A percentile compares a stretch with the other conserved stretches of the same genome.
Conservation (phyloP, 73 alveolate genomes). For the Breviolum minutum region DNA sequence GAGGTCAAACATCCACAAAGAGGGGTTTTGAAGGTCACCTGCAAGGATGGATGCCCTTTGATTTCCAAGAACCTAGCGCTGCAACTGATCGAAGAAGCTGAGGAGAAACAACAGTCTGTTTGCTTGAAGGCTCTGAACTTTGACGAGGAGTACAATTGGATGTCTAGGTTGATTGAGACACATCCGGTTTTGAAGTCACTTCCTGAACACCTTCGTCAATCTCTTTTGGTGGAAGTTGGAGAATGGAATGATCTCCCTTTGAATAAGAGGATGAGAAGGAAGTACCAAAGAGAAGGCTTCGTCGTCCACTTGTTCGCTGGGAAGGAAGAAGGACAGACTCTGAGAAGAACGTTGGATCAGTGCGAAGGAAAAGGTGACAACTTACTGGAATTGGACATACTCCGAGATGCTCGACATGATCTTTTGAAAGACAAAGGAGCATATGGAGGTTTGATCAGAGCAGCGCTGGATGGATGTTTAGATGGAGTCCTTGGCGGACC, state of each 20-base stretch:
- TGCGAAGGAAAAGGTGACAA: neutral
- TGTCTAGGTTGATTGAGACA: neutral
- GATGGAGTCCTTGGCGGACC: neutral
- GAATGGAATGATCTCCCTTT: neutral
- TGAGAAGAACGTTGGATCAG: neutral
- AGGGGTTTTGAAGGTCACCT: too few species aligned
- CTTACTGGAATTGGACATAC: neutral
- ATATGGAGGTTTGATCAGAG: neutral
- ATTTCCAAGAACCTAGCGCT: too few species aligned
- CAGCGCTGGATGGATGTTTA: neutral
- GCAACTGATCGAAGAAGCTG: too few species aligned
- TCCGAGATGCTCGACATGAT: neutral
- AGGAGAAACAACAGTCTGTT: too few species aligned
- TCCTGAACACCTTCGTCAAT: neutral
- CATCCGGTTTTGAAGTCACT: neutral
- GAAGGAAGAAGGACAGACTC: neutral
- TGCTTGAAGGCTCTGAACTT: too few species aligned
- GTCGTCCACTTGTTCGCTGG: neutral
- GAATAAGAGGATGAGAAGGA: neutral
- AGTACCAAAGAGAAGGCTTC: neutral
- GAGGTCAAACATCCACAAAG: too few species aligned
- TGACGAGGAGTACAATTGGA: neutral
- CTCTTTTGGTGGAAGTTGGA: neutral
- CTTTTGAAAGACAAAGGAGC: neutral
- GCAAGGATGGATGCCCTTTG: too few species aligned